Evolutionary conservation across 805 yeast genomes (phyloP).

Genomic region (Barnettozyma populi): DNA sequence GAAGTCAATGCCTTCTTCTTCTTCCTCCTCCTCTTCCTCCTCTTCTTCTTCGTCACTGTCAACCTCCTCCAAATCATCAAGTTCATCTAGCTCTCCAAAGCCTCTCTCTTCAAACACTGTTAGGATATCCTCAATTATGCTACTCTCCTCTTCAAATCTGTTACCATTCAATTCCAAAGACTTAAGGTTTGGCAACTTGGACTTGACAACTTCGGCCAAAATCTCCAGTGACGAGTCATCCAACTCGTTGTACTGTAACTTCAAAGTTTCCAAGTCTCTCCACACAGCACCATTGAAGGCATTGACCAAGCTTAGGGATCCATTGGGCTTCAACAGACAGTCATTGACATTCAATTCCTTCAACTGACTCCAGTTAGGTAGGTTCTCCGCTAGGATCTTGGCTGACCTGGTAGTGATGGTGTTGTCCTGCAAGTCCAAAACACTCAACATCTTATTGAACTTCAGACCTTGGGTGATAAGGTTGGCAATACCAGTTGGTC

Average conservation of each 20-base stretch:
- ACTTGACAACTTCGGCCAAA: slow-evolving; percentile 49
- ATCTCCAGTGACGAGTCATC: slow-evolving; percentile 56
- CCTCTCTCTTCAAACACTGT: slow-evolving; percentile 68
- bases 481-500: slow-evolving; percentile 85
- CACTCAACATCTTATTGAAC: slow-evolving; percentile 52
- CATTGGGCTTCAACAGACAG: slow-evolving; percentile 76
- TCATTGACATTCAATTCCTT: slow-evolving; percentile 83
- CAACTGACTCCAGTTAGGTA: slow-evolving; percentile 61
- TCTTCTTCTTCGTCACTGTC: slow-evolving; percentile 44
- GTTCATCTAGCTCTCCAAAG: slow-evolving; percentile 80
- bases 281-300: slow-evolving; percentile 38
- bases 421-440: slow-evolving; percentile 89
- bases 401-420: slow-evolving; percentile 77
- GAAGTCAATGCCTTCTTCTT: slow-evolving; percentile 31
- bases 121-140: slow-evolving; percentile 53
- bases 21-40: slow-evolving; percentile 35
- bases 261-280: slow-evolving; percentile 48
- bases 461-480: slow-evolving; percentile 69
- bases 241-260: slow-evolving; percentile 85
- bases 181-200: slow-evolving; percentile 55
- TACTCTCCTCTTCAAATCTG: slow-evolving; percentile 84
- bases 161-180: slow-evolving; percentile 88
- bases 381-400: slow-evolving; percentile 51
- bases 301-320: slow-evolving; percentile 53
- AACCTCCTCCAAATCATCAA: slow-evolving; percentile 89